phyloP scores from a whole-genome alignment of 2,329 filamentous ascomycete genomes.

The Thielaviopsis euricoi region DNA sequence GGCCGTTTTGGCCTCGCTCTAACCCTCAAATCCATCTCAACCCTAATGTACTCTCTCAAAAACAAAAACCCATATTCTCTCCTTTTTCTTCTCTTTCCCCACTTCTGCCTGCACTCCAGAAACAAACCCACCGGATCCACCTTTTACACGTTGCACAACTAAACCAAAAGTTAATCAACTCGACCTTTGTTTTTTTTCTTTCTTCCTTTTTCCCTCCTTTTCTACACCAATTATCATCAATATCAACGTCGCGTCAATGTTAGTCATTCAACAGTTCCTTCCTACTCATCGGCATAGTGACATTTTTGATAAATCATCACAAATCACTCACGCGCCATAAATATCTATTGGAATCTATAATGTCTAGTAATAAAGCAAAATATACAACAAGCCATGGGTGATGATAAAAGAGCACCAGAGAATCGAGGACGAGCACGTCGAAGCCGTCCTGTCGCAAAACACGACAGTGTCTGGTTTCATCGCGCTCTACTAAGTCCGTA shows the following conservation, averaged over 20 bases:
- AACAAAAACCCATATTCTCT: too few relatives aligned
- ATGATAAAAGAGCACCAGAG: conserved; percentile 21
- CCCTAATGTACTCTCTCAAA: not conserved
- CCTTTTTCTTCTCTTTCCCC: too few relatives aligned
- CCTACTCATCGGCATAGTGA: too few relatives aligned
- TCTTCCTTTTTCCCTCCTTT: not conserved
- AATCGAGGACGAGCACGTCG: conserved; percentile 1
- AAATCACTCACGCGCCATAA: not conserved
- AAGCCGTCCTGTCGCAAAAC: conserved; percentile 17
- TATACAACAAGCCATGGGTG: conserved; percentile 17
- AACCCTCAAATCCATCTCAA: not conserved
- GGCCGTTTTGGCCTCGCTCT: not conserved
- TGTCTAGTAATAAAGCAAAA: not conserved
- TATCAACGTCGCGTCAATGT: too few relatives aligned
- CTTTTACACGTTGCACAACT: too few relatives aligned
- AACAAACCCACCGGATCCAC: too few relatives aligned
- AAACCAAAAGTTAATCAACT: too few relatives aligned
- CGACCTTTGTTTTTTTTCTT: not conserved
- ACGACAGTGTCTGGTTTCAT: conserved; percentile 6
- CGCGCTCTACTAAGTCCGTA: not conserved
- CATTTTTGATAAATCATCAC: not conserved
- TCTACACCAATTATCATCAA: not conserved
- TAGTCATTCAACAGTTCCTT: too few relatives aligned
- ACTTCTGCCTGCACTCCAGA: too few relatives aligned
- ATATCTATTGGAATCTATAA: not conserved